phyloP scores from a whole-genome alignment of 1,284 basidiomycete species.

The Pisolithus thermaeus region DNA sequence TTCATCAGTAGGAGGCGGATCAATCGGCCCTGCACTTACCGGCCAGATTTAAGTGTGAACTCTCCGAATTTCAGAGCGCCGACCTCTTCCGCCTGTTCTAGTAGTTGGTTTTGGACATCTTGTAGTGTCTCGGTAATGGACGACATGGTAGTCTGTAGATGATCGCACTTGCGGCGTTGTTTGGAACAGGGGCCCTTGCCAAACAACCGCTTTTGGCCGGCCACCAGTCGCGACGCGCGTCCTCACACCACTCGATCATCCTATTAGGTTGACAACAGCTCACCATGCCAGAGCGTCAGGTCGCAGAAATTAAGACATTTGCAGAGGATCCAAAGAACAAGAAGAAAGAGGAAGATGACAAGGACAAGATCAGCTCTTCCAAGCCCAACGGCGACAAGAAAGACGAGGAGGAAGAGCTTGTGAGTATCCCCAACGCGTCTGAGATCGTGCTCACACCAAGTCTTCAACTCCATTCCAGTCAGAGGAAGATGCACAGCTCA shows the following conservation, averaged over 20 bases:
- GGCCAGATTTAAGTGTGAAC: slow-evolving; percentile 92
- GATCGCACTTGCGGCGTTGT: slow-evolving; percentile 12
- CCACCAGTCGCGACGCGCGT: slow-evolving; percentile 25
- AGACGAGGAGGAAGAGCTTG: slow-evolving; percentile 79
- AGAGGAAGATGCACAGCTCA: slow-evolving; percentile 93
- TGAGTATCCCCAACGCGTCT: slow-evolving; percentile 36
- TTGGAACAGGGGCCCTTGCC: slow-evolving; percentile 29
- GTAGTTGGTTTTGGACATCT: slow-evolving; percentile 40
- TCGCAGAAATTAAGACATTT: slow-evolving; percentile 53
- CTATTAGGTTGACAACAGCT: background rate
- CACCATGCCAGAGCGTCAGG: slow-evolving; percentile 52
- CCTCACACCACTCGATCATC: slow-evolving; percentile 14
- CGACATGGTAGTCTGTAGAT: no score
- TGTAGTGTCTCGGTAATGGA: slow-evolving; percentile 14
- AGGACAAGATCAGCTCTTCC: slow-evolving; percentile 43
- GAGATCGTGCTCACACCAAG: slow-evolving; percentile 5
- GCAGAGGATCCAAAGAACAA: slow-evolving; percentile 74
- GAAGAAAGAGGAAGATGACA: slow-evolving; percentile 42
- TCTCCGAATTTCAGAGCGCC: slow-evolving; percentile 84
- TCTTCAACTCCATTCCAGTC: slow-evolving; percentile 52
- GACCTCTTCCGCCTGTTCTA: slow-evolving; percentile 42
- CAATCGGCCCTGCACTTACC: slow-evolving; percentile 47
- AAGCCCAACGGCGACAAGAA: slow-evolving; percentile 63
- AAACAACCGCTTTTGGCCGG: slow-evolving; percentile 26
- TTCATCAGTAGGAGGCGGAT: background rate